Conservation (phyloP, 148 eudicot species). For the Silene conica region DNA sequence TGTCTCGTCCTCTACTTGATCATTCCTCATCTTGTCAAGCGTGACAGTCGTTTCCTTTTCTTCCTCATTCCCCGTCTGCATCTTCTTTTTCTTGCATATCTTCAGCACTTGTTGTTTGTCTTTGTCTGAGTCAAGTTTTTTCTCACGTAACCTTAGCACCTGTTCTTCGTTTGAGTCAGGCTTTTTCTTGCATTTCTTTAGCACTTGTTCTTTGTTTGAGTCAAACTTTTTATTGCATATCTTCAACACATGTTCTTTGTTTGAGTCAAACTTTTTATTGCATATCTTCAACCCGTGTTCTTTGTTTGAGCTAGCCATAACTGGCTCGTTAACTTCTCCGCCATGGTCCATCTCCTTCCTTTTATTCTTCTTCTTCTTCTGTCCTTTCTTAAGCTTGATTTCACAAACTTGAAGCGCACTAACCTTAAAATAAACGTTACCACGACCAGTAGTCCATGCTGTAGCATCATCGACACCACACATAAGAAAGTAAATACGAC, state of each 20-base stretch:
- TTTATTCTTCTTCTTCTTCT: not conserved
- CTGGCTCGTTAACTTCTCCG: not conserved
- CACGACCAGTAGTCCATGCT: not conserved
- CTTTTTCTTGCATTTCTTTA: no score
- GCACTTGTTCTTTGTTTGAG: no score
- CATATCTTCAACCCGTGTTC: no score
- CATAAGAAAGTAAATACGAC: not conserved
- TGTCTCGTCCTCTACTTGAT: not conserved
- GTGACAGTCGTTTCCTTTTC: not conserved
- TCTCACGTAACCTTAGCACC: no score
- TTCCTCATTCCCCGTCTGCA: no score
- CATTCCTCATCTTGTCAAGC: not conserved
- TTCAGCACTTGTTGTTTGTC: no score
- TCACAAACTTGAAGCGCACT: not conserved
- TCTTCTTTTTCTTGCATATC: no score
- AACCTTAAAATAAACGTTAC: not conserved
- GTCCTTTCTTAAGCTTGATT: not conserved
- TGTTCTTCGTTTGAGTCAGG: no score
- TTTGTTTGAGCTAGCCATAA: not conserved
- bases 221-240: not conserved
- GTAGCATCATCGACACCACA: not conserved
- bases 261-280: no score
- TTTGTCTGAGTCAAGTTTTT: no score
- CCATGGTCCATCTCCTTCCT: not conserved
- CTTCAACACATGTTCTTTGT: not conserved